Base-by-base conservation (phyloP, 2,329 filamentous ascomycete species). In the Arthrobotrys pseudoclavata region DNA sequence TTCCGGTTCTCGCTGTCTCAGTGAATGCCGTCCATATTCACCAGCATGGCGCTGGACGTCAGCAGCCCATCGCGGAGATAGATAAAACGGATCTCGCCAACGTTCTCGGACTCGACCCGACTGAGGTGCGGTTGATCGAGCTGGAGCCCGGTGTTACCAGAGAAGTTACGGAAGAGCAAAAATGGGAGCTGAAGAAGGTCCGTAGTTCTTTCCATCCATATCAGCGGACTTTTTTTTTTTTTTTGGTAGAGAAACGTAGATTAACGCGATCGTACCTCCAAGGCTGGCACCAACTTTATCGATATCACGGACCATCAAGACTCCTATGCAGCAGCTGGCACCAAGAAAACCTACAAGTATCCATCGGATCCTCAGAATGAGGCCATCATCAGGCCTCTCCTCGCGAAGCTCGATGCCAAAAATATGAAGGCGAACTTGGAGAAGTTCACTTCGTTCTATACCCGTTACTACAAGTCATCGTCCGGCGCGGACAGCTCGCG, bases 101-200 rank as follows among this genome's bases (percentile, higher is more conserved):
- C 29, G 29, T 53, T 52, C 62, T 74, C 40, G 70, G 68, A 26
- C 62, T 69, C 53, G 74, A 80, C 52, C 76, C 70, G 29, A 76
- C 68, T 42, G 88, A 91, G 81, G 86, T 87, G 81, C 96, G 88
- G 83, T 87, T 97, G 55, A 90, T 99, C 79, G 94, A 98, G 86
- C 87, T 96, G 26, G 88, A 89, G n/a, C 93, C 93, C 2, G 93
- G 92, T 69, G 88, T 95, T 83, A 94, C 91, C 24, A 86, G 88
- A 86, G 96, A 92, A 92, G 91, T 97, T 34, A 96, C 93, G 0
- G 95, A 98, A 82, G 92, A 97, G 40, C 90, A 97, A 85, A 99
- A 98, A 85, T 97, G 95, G 94, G 90, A 91, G 84, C 86, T 98
- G 79, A 91, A 92, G 82, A 88, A 93, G 81, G 94, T 96, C 87